Percentiles rank a stretch among this genome's conserved stretches.
phyloP scores from a whole-genome alignment of 2,329 filamentous ascomycete species.

The Fusarium sp. region DNA sequence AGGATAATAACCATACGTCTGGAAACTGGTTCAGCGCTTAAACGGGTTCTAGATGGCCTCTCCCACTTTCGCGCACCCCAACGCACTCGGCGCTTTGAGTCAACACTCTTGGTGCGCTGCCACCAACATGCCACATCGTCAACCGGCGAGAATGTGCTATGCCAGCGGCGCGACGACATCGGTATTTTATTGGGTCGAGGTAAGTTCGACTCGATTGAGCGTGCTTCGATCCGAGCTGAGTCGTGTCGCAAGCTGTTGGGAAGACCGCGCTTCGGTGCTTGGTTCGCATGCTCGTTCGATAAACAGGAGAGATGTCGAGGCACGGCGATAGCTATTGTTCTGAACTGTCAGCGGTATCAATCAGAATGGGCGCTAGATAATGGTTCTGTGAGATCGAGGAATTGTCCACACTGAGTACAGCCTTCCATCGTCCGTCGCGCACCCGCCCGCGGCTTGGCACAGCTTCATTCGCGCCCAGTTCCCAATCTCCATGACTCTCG shows the following conservation, averaged over 20 bases:
- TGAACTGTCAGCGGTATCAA: background rate
- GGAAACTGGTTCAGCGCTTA: too few species aligned
- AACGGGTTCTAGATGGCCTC: background rate
- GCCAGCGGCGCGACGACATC: background rate
- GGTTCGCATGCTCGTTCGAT: background rate
- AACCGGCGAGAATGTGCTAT: too few species aligned
- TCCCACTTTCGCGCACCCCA: too few species aligned
- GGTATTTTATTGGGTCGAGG: background rate
- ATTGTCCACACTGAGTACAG: too few species aligned
- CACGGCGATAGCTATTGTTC: background rate
- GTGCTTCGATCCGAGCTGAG: fast-evolving
- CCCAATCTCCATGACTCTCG: too few species aligned
- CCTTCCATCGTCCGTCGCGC: too few species aligned
- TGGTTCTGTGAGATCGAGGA: fast-evolving
- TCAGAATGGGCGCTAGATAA: too few species aligned
- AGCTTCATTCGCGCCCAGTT: too few species aligned
- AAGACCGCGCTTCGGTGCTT: background rate
- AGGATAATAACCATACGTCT: too few species aligned
- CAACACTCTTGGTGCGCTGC: background rate
- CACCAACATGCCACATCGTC: too few species aligned
- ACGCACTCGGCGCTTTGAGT: too few species aligned
- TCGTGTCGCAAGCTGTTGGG: background rate
- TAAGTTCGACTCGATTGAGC: background rate
- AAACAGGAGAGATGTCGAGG: background rate
- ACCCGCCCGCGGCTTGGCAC: too few species aligned